Evolutionary conservation across 768 basidiomycete species (phyloP), one percentile per base, ranked within the genome.

Genomic region (Suillus luteus): DNA sequence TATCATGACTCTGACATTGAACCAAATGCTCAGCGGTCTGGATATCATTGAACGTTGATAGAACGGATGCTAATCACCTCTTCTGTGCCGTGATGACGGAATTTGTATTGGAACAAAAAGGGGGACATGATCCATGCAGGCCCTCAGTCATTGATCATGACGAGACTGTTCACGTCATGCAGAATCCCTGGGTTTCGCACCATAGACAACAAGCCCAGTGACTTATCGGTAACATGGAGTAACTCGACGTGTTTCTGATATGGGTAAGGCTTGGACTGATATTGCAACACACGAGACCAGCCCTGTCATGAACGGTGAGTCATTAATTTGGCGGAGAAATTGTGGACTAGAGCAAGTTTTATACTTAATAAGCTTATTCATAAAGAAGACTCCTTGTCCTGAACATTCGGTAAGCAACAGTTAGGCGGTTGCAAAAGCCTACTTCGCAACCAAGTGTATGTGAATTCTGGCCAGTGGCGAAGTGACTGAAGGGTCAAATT

Each of bases 381-480:
- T 24, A 58, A 27, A 58, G 57, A 58, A 31, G 57, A 41, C 37
- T 12, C 55, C 17, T 57, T 37, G 37, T 37, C 22, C 54, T 58
- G 57, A 41, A 11, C 17, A 17, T 27, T 27, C 55, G 38, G 55
- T 40, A 19, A 27, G 24, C 40, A 40, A 24, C 6, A 57, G 22
- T 40, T 5, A 27, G n/a, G 37, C 27, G 27, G 27, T 10, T 41
- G 17, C 24, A 58, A 41, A 27, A 17, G 31, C 24, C 14, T 11
- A 40, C 38, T 27, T 40, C 15, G 4, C 24, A 19, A 58, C 24
- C 27, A 41, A 41, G 17, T 27, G 38, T 11, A 38, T 19, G 55
- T 37, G 38, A 57, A 40, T 19, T 27, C 37, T 58, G 6, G 57
- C 17, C 17, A 27, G 37, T 15, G 51, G 51, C 19, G 38, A 40